These are phyloP conservation scores for Fusarium tanahbumbuense DNA, from an alignment of 2,329 filamentous ascomycete genomes.

Conservation along the genomic window DNA sequence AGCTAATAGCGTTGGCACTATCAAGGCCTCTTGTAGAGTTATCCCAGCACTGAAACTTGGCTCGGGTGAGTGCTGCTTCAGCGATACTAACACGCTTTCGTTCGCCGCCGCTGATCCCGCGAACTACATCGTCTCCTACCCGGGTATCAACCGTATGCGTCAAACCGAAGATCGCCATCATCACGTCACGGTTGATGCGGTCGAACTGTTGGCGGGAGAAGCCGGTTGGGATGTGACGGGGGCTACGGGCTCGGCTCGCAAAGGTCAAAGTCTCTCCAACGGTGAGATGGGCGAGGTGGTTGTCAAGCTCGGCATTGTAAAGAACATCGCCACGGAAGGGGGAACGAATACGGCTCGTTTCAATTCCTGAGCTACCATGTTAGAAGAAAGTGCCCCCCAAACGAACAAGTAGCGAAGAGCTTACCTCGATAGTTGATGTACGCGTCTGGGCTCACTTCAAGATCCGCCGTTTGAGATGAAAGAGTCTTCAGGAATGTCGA, in stretches of 20 bases:
- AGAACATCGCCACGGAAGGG: slow-evolving; percentile 66
- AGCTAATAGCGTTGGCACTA: slow-evolving; percentile 46
- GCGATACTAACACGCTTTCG: slow-evolving; percentile 82
- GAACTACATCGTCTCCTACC: slow-evolving; percentile 75
- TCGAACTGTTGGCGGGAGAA: slow-evolving; percentile 28
- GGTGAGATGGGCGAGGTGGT: slow-evolving; percentile 74
- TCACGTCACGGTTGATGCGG: slow-evolving; percentile 59
- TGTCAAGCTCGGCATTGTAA: slow-evolving; percentile 73
- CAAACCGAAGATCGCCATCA: slow-evolving; percentile 82
- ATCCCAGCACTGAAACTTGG: slow-evolving; percentile 49
- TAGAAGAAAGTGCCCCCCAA: rapidly evolving
- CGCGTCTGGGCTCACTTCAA: slow-evolving; percentile 38
- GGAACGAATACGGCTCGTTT: slow-evolving; percentile 52
- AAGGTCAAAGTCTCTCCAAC: slow-evolving; percentile 74
- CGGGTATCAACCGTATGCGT: slow-evolving; percentile 77
- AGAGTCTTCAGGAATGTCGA: slow-evolving; percentile 69
- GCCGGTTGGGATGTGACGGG: slow-evolving; percentile 60
- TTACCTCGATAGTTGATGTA: slow-evolving; percentile 65
- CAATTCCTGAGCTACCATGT: slow-evolving; percentile 39
- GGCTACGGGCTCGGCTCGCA: slow-evolving; percentile 70
- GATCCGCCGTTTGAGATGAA: slow-evolving; percentile 60
- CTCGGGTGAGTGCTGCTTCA: slow-evolving; percentile 63
- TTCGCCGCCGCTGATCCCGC: slow-evolving; percentile 82
- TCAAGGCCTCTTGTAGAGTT: slow-evolving; percentile 48
- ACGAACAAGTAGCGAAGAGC: background rate